Evolutionary conservation across 495 filamentous ascomycete species (phyloP).

Genomic region (Pseudevernia furfuracea): DNA sequence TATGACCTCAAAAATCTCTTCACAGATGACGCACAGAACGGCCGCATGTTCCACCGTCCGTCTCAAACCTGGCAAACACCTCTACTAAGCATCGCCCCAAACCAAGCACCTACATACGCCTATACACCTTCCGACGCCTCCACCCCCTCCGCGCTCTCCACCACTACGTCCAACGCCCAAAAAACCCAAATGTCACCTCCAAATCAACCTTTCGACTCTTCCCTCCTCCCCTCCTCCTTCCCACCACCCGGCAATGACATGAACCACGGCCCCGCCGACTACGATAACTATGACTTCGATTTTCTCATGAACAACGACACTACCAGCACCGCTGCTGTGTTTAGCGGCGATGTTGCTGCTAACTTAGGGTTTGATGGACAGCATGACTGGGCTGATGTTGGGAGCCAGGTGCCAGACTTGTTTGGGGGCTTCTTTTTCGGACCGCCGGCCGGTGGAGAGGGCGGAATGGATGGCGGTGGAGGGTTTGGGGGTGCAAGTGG

Average conservation of each 20-base stretch:
- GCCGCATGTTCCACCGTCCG: conserved; percentile 14
- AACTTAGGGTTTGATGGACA: conserved; percentile 69
- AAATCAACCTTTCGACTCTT: background rate
- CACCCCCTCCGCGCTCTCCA: background rate
- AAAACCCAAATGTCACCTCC: conserved; percentile 20
- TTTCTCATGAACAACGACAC: conserved; percentile 25
- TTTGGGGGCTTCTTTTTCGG: conserved; percentile 95
- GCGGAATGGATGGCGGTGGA: conserved; percentile 3
- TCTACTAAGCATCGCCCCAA: background rate
- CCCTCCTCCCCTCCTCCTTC: background rate
- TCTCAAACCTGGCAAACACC: conserved; percentile 13
- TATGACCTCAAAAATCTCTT: conserved; percentile 57
- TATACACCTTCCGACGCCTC: conserved; percentile 21
- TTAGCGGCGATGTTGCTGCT: conserved; percentile 44
- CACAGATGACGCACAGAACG: conserved; percentile 22
- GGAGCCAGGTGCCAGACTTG: conserved; percentile 60
- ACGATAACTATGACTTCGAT: conserved; percentile 33
- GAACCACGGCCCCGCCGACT: conserved; percentile 20
- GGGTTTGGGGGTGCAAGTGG: conserved; percentile 7
- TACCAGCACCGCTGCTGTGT: conserved; percentile 27
- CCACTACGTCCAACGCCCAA: conserved; percentile 28
- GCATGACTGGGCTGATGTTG: conserved; percentile 72
- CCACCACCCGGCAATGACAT: conserved; percentile 26
- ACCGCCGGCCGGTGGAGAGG: conserved; percentile 7
- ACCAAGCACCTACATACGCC: conserved; percentile 8